These are phyloP conservation scores for Catharanthus roseus DNA, from an alignment of 257 asterid species.

Conservation along the genomic window DNA sequence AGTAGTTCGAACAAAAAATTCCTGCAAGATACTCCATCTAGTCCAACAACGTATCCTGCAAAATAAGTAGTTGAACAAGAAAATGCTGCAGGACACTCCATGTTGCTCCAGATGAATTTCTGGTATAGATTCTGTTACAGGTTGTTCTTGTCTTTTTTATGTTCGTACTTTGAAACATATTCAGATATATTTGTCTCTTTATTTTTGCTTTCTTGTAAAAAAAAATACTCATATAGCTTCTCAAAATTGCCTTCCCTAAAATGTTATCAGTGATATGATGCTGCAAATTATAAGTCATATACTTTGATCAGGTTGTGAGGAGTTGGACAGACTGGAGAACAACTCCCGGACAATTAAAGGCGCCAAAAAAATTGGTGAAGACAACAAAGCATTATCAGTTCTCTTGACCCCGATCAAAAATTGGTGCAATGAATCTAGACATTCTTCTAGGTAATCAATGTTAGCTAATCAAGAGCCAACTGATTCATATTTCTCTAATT, in stretches of 20 bases:
- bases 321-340: slow-evolving; percentile 75
- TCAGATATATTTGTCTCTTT: background rate
- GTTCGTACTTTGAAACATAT: background rate
- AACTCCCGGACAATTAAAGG: slow-evolving; percentile 85
- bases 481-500: background rate
- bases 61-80: background rate
- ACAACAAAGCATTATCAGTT: slow-evolving; percentile 74
- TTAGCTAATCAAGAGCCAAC: background rate
- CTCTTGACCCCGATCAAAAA: slow-evolving; percentile 66
- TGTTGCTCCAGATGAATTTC: background rate
- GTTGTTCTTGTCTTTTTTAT: background rate
- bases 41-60: background rate
- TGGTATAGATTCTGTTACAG: background rate
- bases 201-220: background rate
- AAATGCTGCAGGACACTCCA: background rate
- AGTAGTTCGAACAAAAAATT: background rate
- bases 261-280: background rate
- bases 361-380: slow-evolving; percentile 80
- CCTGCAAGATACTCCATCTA: background rate
- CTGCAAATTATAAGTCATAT: slow-evolving; percentile 1
- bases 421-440: slow-evolving; percentile 44
- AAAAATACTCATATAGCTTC: slow-evolving; percentile 1
- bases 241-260: slow-evolving; percentile 1
- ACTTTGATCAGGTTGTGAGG: slow-evolving; percentile 63
- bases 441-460: slow-evolving; percentile 43